Percentiles rank a stretch among this genome's conserved stretches.
phyloP scores from a whole-genome alignment of 129 eudicot genomes.

The Oenanthe sinensis region DNA sequence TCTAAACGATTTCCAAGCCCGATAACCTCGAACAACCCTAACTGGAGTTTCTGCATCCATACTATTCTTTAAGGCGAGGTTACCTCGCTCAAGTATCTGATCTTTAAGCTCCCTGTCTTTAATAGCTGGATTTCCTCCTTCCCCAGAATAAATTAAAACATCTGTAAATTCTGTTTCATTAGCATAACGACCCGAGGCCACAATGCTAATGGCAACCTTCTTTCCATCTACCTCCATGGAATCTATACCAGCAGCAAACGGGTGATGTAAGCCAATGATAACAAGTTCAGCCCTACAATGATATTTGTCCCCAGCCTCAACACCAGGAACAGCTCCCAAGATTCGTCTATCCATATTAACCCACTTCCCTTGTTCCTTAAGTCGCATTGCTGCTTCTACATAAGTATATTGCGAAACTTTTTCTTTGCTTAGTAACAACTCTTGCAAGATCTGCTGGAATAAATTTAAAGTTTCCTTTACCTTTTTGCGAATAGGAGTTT shows the following conservation, averaged over 20 bases:
- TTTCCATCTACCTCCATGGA: slow-evolving; percentile 23
- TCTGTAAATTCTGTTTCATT: slow-evolving; percentile 20
- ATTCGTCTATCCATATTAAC: slow-evolving; percentile 9
- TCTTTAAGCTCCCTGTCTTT: neutral
- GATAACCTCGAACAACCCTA: slow-evolving; percentile 22
- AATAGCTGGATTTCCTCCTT: slow-evolving; percentile 39
- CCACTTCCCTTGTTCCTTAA: slow-evolving; percentile 22
- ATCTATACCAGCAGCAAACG: slow-evolving; percentile 37
- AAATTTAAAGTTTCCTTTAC: slow-evolving; percentile 28
- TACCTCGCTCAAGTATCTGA: slow-evolving; percentile 33
- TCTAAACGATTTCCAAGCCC: neutral
- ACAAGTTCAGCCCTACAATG: slow-evolving; percentile 36
- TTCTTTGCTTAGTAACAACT: slow-evolving; percentile 7
- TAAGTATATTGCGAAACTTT: slow-evolving; percentile 6
- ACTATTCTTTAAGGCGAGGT: slow-evolving; percentile 38
- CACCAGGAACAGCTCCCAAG: slow-evolving; percentile 40
- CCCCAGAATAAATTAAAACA: slow-evolving; percentile 35
- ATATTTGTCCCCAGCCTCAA: slow-evolving; percentile 43
- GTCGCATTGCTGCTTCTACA: slow-evolving; percentile 17
- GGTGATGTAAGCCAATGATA: slow-evolving; percentile 45
- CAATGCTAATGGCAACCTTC: slow-evolving; percentile 44
- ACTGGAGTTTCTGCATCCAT: slow-evolving; percentile 18
- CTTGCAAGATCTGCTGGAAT: slow-evolving; percentile 18
- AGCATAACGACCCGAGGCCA: slow-evolving; percentile 40
- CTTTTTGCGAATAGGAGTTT: slow-evolving; percentile 16